A percentile compares a stretch with the other conserved stretches of the same genome.
Conservation (phyloP, 768 basidiomycete genomes). For the Tylopilus sp. region DNA sequence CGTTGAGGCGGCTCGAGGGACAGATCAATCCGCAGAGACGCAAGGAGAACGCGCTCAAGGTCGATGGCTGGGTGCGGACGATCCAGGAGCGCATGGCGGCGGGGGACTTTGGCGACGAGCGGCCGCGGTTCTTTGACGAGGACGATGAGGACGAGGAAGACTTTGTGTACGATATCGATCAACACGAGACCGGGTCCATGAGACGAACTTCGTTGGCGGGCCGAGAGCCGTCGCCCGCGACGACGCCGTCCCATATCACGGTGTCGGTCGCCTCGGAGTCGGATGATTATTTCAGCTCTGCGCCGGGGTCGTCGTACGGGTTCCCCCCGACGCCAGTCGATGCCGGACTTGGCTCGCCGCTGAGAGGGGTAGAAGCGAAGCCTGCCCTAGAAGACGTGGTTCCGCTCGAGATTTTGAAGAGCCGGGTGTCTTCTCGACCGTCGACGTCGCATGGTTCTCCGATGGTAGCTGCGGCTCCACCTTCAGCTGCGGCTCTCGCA, state of each 20-base stretch:
- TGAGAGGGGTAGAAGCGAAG: conserved; percentile 40
- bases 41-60: conserved; percentile 69
- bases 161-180: conserved; percentile 32
- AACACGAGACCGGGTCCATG: conserved; percentile 31
- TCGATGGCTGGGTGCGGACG: conserved; percentile 77
- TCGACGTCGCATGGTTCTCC: conserved; percentile 33
- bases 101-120: conserved; percentile 62
- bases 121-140: conserved; percentile 51
- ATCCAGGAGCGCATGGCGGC: conserved; percentile 64
- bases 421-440: conserved; percentile 44
- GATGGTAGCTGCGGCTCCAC: conserved; percentile 12
- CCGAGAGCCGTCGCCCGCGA: conserved; percentile 12
- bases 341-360: conserved; percentile 25
- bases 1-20: conserved; percentile 77
- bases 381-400: conserved; percentile 59
- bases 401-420: conserved; percentile 63
- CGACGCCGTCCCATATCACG: conserved; percentile 19
- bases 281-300: conserved; percentile 25
- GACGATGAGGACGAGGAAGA: conserved; percentile 42
- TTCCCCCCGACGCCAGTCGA: conserved; percentile 17
- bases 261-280: conserved; percentile 19
- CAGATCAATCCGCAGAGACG: conserved; percentile 74
- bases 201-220: conserved; percentile 4
- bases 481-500: neutral
- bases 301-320: conserved; percentile 13